Percentiles rank a stretch among this genome's conserved stretches.
Evolutionary conservation across 148 eudicot genomes (phyloP).

Genomic region (Chenopodium berlandieri): DNA sequence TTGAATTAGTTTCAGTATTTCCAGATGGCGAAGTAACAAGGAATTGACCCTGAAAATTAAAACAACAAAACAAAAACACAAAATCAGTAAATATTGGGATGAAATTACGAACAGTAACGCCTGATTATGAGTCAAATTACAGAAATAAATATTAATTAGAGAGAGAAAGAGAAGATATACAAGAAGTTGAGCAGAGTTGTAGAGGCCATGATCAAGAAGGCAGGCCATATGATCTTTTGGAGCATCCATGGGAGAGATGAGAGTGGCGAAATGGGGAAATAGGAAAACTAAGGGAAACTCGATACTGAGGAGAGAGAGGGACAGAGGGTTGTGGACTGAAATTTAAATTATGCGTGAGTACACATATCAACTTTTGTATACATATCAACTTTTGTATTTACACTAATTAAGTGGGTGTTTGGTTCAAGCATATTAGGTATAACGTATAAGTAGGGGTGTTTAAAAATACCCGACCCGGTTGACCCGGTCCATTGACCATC

Average conservation of each 20-base stretch:
- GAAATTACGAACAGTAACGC: no score
- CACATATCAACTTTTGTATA: no score
- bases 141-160: not conserved
- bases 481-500: no score
- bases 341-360: not conserved
- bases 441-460: no score
- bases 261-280: no score
- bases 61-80: not conserved
- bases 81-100: not conserved
- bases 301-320: no score
- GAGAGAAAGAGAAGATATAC: constrained; percentile 33
- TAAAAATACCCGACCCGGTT: no score
- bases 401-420: no score
- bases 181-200: constrained; percentile 80
- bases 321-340: no score
- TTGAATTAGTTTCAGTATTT: constrained; percentile 55
- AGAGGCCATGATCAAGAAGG: constrained; percentile 82
- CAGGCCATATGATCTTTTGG: constrained; percentile 71
- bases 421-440: no score
- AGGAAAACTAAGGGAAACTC: not conserved
- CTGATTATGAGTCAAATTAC: not conserved
- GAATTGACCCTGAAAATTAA: constrained; percentile 56
- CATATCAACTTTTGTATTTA: no score
- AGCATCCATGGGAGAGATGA: constrained; percentile 53
- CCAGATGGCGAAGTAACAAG: constrained; percentile 68